Conservation (phyloP, 2,329 filamentous ascomycete species). For the Trichoderma sp. region DNA sequence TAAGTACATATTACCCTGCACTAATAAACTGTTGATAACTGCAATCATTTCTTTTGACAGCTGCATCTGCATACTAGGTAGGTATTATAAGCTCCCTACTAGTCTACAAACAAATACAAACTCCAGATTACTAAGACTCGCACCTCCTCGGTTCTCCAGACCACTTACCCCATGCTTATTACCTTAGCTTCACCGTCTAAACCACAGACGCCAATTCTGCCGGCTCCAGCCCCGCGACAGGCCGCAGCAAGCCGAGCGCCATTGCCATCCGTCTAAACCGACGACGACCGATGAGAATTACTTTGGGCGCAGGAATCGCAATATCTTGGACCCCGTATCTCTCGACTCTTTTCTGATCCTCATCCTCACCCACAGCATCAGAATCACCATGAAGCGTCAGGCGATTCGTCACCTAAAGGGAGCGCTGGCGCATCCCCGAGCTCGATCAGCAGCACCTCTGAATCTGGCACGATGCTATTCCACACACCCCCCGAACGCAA, state of each 20-base stretch:
- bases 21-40: background rate
- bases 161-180: background rate
- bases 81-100: too few relatives aligned
- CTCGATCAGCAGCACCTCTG: slow-evolving; percentile 23
- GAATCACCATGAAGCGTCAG: slow-evolving; percentile 34
- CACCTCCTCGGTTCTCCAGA: background rate
- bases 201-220: background rate
- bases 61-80: background rate
- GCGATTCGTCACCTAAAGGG: slow-evolving; percentile 31
- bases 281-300: slow-evolving; percentile 21
- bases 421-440: slow-evolving; percentile 26
- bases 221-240: slow-evolving; percentile 29
- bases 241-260: slow-evolving; percentile 40
- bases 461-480: slow-evolving; percentile 44
- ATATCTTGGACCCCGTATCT: slow-evolving; percentile 17
- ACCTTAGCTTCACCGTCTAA: slow-evolving; percentile 14
- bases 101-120: background rate
- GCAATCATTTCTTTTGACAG: background rate
- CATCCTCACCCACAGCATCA: background rate
- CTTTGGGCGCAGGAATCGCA: slow-evolving; percentile 7
- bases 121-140: background rate
- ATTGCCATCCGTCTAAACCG: slow-evolving; percentile 25
- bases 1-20: background rate
- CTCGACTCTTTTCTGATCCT: slow-evolving; percentile 16
- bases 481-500: slow-evolving; percentile 57